Conservation (phyloP, 2,329 filamentous ascomycete species). For the Helicocarpus griseus region DNA sequence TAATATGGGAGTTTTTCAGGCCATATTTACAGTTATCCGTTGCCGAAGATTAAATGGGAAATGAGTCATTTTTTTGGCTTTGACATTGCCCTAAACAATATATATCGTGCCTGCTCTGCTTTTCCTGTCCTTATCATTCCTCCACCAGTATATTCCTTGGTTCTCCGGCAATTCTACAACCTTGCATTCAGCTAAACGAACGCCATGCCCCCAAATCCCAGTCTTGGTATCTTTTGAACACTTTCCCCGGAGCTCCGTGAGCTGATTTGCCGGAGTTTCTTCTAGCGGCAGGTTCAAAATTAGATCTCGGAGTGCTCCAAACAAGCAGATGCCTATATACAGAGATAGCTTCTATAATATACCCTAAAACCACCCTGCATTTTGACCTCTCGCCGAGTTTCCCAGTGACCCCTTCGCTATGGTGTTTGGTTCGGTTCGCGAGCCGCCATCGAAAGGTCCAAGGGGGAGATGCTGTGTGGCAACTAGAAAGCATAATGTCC, state of each 20-base stretch:
- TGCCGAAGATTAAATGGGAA: neutral
- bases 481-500: neutral
- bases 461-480: neutral
- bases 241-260: no score
- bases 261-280: no score
- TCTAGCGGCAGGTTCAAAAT: no score
- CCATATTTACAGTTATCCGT: neutral
- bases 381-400: conserved; percentile 2
- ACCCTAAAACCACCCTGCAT: conserved; percentile 4
- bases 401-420: neutral
- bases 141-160: no score
- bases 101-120: no score
- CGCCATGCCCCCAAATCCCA: no score
- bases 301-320: conserved; percentile 4
- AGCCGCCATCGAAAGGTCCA: neutral
- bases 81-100: no score
- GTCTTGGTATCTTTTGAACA: no score
- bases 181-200: no score
- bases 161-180: no score
- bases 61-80: neutral
- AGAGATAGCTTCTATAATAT: conserved; percentile 8
- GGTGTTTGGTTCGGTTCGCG: conserved; percentile 3
- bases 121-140: no score
- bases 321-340: conserved; percentile 5
- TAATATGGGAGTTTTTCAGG: neutral